These are phyloP conservation scores for Byssochlamys sp. DNA, from an alignment of 2,329 filamentous ascomycete species.

Conservation along the genomic window DNA sequence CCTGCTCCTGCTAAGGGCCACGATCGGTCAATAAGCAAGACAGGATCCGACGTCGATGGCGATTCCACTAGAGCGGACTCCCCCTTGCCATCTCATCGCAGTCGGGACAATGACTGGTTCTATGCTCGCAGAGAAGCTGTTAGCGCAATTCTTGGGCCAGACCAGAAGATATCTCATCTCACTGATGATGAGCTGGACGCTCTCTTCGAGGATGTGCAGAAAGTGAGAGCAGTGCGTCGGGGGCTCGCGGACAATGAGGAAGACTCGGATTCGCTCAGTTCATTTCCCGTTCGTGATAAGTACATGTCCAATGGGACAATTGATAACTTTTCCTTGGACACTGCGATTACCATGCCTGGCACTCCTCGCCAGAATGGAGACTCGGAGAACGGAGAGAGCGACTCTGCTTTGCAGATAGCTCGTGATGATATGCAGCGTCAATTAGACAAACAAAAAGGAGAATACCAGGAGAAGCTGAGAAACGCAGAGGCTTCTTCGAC, in stretches of 20 bases:
- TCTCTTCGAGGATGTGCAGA: constrained; percentile 87
- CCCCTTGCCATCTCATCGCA: constrained; percentile 58
- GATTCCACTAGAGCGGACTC: constrained; percentile 69
- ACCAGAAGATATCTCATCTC: constrained; percentile 81
- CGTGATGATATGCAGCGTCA: constrained; percentile 76
- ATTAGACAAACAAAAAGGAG: constrained; percentile 73
- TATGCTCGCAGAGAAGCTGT: constrained; percentile 90
- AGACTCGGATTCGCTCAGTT: constrained; percentile 79
- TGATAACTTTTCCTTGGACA: constrained; percentile 93
- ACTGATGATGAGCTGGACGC: constrained; percentile 90
- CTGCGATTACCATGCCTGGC: constrained; percentile 83
- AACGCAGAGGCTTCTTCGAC: constrained; percentile 59
- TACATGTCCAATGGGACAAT: constrained; percentile 90
- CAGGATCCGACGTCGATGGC: constrained; percentile 64
- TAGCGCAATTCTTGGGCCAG: constrained; percentile 74
- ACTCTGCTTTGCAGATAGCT: constrained; percentile 60
- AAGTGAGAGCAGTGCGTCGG: constrained; percentile 73
- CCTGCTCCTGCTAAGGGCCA: constrained; percentile 58
- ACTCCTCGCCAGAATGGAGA: constrained; percentile 67
- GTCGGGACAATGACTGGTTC: constrained; percentile 83
- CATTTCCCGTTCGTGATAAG: constrained; percentile 82
- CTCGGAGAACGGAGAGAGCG: constrained; percentile 43
- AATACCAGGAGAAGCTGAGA: constrained; percentile 69
- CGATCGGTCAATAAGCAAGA: constrained; percentile 69
- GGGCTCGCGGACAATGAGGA: constrained; percentile 56